Conservation (phyloP, 495 filamentous ascomycete species). For the Recurvomyces mirabilis region DNA sequence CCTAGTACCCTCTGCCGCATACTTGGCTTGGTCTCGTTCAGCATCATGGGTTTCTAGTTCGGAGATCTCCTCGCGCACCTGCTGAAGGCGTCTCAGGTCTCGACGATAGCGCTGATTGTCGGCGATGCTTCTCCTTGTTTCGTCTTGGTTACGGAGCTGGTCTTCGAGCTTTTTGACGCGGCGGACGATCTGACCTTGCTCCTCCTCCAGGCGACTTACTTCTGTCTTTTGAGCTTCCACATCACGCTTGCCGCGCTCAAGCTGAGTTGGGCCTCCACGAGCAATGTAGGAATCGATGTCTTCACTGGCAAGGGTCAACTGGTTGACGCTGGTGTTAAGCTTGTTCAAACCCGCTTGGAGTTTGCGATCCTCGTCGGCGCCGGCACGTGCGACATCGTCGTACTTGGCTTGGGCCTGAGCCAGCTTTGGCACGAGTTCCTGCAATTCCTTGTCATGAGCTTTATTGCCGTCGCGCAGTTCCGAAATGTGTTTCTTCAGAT, state of each 20-base stretch:
- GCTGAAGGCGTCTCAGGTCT: constrained; percentile 53
- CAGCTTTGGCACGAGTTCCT: constrained; percentile 58
- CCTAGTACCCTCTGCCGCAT: constrained; percentile 52
- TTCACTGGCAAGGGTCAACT: constrained; percentile 60
- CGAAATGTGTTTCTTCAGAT: constrained; percentile 53
- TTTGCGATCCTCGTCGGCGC: constrained; percentile 60
- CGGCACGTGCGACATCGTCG: constrained; percentile 62
- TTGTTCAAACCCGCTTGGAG: constrained; percentile 60
- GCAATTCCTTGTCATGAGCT: constrained; percentile 56
- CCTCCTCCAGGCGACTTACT: constrained; percentile 52
- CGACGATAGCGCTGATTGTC: constrained; percentile 82
- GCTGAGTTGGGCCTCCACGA: constrained; percentile 59
- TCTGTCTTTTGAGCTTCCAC: constrained; percentile 55
- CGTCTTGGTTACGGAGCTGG: constrained; percentile 62
- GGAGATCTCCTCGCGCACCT: constrained; percentile 55
- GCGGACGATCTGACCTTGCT: constrained; percentile 52
- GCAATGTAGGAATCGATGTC: constrained; percentile 74
- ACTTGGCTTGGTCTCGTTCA: constrained; percentile 65
- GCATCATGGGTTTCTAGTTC: constrained; percentile 73
- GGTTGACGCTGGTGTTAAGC: constrained; percentile 58
- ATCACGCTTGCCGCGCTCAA: constrained; percentile 56
- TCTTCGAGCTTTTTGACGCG: constrained; percentile 68
- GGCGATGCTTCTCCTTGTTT: constrained; percentile 67
- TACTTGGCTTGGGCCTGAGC: constrained; percentile 59
- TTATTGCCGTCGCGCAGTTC: constrained; percentile 58